phyloP scores from a whole-genome alignment of 2,329 filamentous ascomycete genomes.

The Claviceps sp. region DNA sequence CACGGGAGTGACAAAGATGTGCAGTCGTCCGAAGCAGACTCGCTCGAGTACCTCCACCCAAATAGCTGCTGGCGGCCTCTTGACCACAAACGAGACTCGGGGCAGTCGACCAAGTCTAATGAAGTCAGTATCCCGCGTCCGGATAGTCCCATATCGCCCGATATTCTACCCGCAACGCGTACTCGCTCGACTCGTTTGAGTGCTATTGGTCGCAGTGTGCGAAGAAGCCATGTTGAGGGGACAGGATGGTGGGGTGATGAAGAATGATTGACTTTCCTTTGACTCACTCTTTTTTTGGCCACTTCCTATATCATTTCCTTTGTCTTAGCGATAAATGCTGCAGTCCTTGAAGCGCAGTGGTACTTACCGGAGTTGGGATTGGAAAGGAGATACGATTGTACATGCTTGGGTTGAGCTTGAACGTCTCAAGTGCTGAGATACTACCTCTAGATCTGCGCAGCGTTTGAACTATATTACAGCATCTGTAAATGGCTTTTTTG shows the following conservation, averaged over 20 bases:
- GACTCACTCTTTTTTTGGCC: background rate
- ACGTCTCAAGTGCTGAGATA: conserved; percentile 3
- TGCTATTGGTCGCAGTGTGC: conserved; percentile 16
- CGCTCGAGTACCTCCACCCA: conserved; percentile 2
- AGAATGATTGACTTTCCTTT: conserved; percentile 7
- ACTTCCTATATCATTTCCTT: no score
- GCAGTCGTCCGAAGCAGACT: conserved; percentile 9
- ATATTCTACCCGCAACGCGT: conserved; percentile 16
- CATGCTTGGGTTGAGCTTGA: background rate
- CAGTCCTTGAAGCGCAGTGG: no score
- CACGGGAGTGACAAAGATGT: background rate
- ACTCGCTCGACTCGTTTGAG: conserved; percentile 26
- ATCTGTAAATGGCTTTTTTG: background rate
- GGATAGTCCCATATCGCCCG: conserved; percentile 27
- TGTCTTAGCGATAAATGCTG: no score
- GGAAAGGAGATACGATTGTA: background rate
- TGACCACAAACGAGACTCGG: background rate
- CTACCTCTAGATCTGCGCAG: background rate
- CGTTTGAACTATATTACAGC: no score
- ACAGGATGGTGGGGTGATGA: conserved; percentile 30
- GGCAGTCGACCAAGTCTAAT: conserved; percentile 1
- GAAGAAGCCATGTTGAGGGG: conserved; percentile 12
- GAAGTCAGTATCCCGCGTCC: conserved; percentile 24
- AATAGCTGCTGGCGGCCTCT: conserved; percentile 1
- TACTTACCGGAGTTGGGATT: background rate